Evolutionary conservation across 2,329 filamentous ascomycete genomes (phyloP).

Genomic region (Colletotrichum navitas): DNA sequence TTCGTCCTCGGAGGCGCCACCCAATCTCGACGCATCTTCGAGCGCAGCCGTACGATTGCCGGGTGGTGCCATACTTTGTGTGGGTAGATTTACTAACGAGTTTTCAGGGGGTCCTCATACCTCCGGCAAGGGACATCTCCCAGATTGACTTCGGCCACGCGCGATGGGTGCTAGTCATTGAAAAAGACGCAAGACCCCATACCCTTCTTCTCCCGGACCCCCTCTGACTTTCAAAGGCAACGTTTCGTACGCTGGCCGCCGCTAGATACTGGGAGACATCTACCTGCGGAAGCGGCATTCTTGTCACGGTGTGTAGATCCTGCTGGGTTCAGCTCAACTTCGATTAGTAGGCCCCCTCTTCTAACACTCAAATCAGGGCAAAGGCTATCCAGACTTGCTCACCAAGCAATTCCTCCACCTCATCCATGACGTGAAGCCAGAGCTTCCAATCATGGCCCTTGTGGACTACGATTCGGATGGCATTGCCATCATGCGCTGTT

Average conservation of each 20-base stretch:
- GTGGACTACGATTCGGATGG: constrained; percentile 85
- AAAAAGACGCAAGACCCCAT: constrained; percentile 74
- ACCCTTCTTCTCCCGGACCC: not conserved
- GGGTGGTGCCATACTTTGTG: constrained; percentile 1
- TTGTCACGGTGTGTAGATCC: constrained; percentile 70
- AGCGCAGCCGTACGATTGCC: constrained; percentile 48
- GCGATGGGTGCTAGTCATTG: constrained; percentile 79
- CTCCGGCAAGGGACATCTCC: constrained; percentile 63
- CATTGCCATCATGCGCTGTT: constrained; percentile 78
- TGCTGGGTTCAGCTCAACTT: not conserved
- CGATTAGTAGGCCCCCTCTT: constrained; percentile 18
- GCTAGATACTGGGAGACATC: constrained; percentile 66
- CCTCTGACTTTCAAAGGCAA: constrained; percentile 66
- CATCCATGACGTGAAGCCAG: constrained; percentile 61
- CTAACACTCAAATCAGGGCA: constrained; percentile 66
- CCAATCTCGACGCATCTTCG: constrained; percentile 47
- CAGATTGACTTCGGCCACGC: constrained; percentile 62
- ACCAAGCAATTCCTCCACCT: constrained; percentile 74
- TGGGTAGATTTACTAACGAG: not conserved
- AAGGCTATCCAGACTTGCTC: constrained; percentile 83
- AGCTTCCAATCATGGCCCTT: constrained; percentile 71
- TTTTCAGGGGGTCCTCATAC: constrained; percentile 73
- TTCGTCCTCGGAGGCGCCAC: constrained; percentile 4
- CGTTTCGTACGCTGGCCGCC: constrained; percentile 75
- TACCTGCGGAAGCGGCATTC: constrained; percentile 67